A percentile compares a stretch with the other conserved stretches of the same genome.
Evolutionary conservation across 352 stramenopile species (phyloP).

Genomic region (Pythium graminicola): DNA sequence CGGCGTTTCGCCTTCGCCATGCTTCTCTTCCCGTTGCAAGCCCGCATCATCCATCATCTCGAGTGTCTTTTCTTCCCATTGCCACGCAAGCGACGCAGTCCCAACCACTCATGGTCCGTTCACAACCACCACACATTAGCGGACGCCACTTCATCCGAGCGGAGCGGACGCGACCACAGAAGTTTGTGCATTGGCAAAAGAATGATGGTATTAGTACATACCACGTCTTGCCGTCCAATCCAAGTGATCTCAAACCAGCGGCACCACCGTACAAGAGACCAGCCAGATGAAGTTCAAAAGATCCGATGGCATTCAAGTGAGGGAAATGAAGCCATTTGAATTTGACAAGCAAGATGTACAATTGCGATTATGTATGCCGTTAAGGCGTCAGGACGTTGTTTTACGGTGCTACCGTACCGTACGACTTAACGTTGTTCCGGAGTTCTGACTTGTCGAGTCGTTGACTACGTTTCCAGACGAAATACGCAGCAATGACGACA

Average conservation of each 20-base stretch:
- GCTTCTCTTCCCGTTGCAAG: too few relatives aligned
- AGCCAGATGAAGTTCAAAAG: neutral
- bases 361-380: conserved; percentile 1
- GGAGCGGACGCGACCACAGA: conserved; percentile 5
- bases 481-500: conserved; percentile 40
- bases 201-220: neutral
- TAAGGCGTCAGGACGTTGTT: too few relatives aligned
- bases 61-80: too few relatives aligned
- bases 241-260: neutral
- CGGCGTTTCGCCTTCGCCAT: too few relatives aligned
- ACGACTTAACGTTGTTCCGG: conserved; percentile 8
- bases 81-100: conserved; percentile 5
- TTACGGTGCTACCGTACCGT: conserved; percentile 18
- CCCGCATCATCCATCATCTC: too few relatives aligned
- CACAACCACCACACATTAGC: conserved; percentile 1
- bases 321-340: conserved; percentile 14
- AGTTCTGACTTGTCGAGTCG: conserved; percentile 12
- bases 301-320: conserved; percentile 12
- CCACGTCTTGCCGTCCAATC: conserved; percentile 4
- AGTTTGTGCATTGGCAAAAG: neutral
- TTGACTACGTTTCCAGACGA: conserved; percentile 64
- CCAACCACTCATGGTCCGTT: neutral
- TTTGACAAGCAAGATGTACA: neutral
- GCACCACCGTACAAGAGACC: conserved; percentile 21
- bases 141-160: conserved; percentile 3